Evolutionary conservation across 208 protist genomes (phyloP), one percentile per base, ranked within the genome.

Genomic region (Histomonas meleagridis): DNA sequence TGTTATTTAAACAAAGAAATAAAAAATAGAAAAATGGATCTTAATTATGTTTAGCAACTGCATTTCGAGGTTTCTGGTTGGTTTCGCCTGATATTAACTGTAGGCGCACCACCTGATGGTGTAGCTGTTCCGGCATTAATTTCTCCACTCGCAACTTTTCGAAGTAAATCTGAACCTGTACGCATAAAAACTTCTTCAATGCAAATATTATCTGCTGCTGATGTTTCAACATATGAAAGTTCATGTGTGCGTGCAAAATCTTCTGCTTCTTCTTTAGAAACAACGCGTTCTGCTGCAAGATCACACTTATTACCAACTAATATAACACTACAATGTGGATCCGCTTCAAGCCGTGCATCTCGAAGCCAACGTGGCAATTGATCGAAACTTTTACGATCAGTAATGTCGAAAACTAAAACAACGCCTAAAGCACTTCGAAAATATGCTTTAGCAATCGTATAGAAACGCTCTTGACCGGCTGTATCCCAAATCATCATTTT

Each of bases 401-500:
- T 91, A 38, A 91, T 65, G 69, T 91, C 86, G 26, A 69, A 91
- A 49, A 91, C 86, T 14, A 91, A 35, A 26, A 91, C 86, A 49
- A 91, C 55, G 16, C 86, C 86, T 1, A 69, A 40, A 49, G 86
- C 86, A 32, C 49, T 46, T 43, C 86, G 46, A 35, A 69, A 91
- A 53, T 91, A 91, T n/a, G 86, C 49, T 38, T 60, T 69, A 12
- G 86, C 55, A 69, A 91, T 91, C 35, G 86, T 91, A 32, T 60
- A 91, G 55, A 91, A 91, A 51, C 86, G 49, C 23, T 91, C 86
- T 40, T 91, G 46, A 18, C 76, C 76, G 21, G 76, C 76, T 86
- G 76, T 86, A 86, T 86, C 76, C 76, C 76, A 86, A n/a, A 86
- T 86, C 76, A 86, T 86, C 76, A 86, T 86, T 55, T 86, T 86